These are phyloP conservation scores for Phytophthora tentaculata DNA, from an alignment of 352 stramenopile genomes.

Conservation along the genomic window DNA sequence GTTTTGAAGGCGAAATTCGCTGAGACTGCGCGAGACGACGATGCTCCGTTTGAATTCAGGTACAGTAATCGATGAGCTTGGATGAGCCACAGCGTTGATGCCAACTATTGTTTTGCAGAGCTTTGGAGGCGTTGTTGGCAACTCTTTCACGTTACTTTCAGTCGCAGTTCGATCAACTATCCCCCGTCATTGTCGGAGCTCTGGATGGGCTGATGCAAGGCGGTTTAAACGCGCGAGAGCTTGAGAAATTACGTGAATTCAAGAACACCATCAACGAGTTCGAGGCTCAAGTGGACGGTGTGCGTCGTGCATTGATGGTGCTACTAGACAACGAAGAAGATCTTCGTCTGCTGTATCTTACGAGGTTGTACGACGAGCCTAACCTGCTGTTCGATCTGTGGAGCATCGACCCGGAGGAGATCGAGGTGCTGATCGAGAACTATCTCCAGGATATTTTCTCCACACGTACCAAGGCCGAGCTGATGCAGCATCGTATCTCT, in stretches of 20 bases:
- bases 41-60: constrained; percentile 62
- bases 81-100: constrained; percentile 31
- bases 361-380: constrained; percentile 50
- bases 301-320: constrained; percentile 71
- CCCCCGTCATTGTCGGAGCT: constrained; percentile 48
- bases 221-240: constrained; percentile 48
- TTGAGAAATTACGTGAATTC: constrained; percentile 69
- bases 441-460: constrained; percentile 75
- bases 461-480: constrained; percentile 65
- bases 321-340: constrained; percentile 79
- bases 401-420: constrained; percentile 64
- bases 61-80: constrained; percentile 4
- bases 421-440: constrained; percentile 61
- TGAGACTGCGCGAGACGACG: constrained; percentile 46
- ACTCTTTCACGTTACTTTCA: constrained; percentile 69
- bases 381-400: constrained; percentile 40
- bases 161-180: constrained; percentile 47
- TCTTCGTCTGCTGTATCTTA: constrained; percentile 67
- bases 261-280: constrained; percentile 86
- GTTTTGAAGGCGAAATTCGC: constrained; percentile 58
- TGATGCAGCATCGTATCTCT: constrained; percentile 74
- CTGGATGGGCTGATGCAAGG: constrained; percentile 59
- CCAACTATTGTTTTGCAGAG: constrained; percentile 20
- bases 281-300: constrained; percentile 61
- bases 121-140: constrained; percentile 57